These are phyloP conservation scores for Ampelocalamus luodianensis DNA, from an alignment of 176 grass and related monocot genomes.

Conservation along the genomic window DNA sequence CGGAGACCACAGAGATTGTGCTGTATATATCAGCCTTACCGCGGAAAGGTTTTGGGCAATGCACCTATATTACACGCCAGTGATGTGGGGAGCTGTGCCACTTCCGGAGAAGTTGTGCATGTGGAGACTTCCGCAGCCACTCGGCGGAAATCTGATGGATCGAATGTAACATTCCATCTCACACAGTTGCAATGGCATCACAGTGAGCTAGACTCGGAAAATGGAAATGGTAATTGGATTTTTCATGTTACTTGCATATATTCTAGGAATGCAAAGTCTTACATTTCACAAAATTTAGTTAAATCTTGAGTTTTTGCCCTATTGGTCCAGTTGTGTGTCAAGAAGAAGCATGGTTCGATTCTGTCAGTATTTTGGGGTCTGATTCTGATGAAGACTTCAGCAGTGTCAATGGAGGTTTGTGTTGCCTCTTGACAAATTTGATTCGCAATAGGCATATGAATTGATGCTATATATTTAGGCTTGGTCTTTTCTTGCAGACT, in stretches of 20 bases:
- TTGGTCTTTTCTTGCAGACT: constrained; percentile 64
- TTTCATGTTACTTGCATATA: constrained; percentile 22
- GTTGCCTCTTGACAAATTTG: constrained; percentile 27
- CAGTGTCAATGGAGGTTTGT: constrained; percentile 87
- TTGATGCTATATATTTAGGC: neutral
- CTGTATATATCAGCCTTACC: constrained; percentile 57
- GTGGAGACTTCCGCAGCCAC: constrained; percentile 51
- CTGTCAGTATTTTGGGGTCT: constrained; percentile 84
- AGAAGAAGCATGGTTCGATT: constrained; percentile 97
- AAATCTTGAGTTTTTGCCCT: neutral
- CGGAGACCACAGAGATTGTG: constrained; percentile 49
- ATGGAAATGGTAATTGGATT: constrained; percentile 69
- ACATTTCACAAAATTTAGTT: neutral
- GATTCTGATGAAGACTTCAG: constrained; percentile 96
- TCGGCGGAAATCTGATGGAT: constrained; percentile 52
- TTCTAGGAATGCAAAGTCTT: neutral
- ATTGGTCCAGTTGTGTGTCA: constrained; percentile 73
- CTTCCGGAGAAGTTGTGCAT: constrained; percentile 59
- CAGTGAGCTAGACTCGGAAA: constrained; percentile 70
- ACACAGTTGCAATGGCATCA: constrained; percentile 94
- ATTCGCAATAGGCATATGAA: neutral
- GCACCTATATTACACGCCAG: constrained; percentile 47
- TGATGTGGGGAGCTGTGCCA: constrained; percentile 47
- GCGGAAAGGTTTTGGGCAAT: constrained; percentile 68
- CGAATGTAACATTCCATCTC: constrained; percentile 82